Evolutionary conservation across 164 flowering plant genomes (phyloP), one percentile per base, ranked within the genome.

Genomic region (grape (Vitis vinifera)): DNA sequence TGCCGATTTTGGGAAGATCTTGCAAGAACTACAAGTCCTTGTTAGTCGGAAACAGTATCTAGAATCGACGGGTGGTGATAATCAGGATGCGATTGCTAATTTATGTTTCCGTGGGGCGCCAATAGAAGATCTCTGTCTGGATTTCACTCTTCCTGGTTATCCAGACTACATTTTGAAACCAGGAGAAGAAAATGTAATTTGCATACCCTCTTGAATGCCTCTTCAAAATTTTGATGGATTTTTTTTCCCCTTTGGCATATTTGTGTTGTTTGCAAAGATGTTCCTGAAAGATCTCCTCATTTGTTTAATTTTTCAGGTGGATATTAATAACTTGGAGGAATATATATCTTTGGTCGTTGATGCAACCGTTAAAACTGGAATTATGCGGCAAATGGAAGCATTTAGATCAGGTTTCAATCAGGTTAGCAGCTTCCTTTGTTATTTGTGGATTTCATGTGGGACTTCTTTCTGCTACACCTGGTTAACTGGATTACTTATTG

Each of bases 101-200:
- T 76, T 93, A 59, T 53, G 77, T 65, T 93, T 91, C 69, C 94
- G 92, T 44, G 96, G 94, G 59, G 73, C 91, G 59, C 75, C 80
- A 19, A 71, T 96, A 71, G 97, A 92, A 79, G 98, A 93, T 74
- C 87, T 96, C 59, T 88, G 85, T 77, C 80, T 96, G 70, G 97
- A 96, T 79, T 96, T 96, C 81, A 87, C 97, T 3, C 90, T 96
- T 75, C 99, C 99, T 73, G 99, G 99, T 57, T 92, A 92, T 74
- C 97, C 98, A 8, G 97, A 91, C 63, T 96, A 90, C 66, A 49
- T 88, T 62, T 69, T 96, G 77, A 93, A 86, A 75, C 83, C 88
- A 51, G 97, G 93, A 68, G 93, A 85, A 56, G 93, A 88, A 74
- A 92, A 80, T 80, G 96, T 91, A 85, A 29, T 65, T 10, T 68